Evolutionary conservation across 805 yeast genomes (phyloP).

Genomic region (Pichia scutulata): DNA sequence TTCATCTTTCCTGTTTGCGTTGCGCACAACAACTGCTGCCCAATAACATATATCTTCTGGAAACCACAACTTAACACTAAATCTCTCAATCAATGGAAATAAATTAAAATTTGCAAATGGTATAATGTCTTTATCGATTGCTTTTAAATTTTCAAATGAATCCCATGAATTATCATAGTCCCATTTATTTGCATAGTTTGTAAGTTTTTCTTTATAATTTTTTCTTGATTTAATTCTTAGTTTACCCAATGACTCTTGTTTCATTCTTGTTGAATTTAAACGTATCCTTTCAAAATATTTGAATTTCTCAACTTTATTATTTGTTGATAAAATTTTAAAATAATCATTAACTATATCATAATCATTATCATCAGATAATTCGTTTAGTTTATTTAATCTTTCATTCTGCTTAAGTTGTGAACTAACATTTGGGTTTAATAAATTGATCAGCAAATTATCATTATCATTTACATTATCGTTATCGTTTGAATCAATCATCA

Average conservation of each 20-base stretch:
- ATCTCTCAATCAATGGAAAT: conserved; percentile 88
- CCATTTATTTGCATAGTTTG: conserved; percentile 33
- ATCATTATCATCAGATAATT: conserved; percentile 7
- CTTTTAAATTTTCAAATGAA: conserved; percentile 17
- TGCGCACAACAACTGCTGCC: conserved; percentile 97
- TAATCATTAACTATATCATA: conserved; percentile 16
- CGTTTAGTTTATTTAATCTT: conserved; percentile 1
- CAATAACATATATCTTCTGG: conserved; percentile 84
- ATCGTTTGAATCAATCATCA: conserved; percentile 20
- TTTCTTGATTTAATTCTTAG: conserved; percentile 23
- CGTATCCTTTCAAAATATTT: conserved; percentile 23
- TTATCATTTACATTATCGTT: neutral
- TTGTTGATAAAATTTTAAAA: conserved; percentile 16
- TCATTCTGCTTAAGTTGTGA: neutral
- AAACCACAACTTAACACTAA: conserved; percentile 58
- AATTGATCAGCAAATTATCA: neutral
- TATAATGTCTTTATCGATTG: conserved; percentile 24
- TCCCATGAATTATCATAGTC: conserved; percentile 34
- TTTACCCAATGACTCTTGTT: conserved; percentile 23
- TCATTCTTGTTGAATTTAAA: conserved; percentile 20
- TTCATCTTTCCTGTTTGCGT: conserved; percentile 89
- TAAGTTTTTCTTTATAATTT: conserved; percentile 17
- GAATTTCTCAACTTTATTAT: conserved; percentile 20
- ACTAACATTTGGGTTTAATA: neutral
- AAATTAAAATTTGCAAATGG: conserved; percentile 53